Base-by-base conservation (phyloP, 164 flowering plant species). In the Stephania yunnanensis region DNA sequence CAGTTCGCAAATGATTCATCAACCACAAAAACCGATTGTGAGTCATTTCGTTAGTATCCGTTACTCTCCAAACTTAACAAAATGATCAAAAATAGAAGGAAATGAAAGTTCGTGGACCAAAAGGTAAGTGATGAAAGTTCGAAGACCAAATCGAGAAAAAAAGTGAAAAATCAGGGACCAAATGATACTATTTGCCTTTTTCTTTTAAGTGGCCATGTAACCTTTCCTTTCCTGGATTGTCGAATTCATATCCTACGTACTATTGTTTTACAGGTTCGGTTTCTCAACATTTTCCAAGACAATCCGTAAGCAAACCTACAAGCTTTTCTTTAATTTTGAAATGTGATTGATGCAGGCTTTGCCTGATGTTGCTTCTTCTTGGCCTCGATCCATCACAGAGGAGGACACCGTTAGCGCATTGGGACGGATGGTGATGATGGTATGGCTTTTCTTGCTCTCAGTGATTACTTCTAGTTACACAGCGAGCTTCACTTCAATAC, bases 401-500 rank as follows among this genome's bases (percentile, higher is more conserved):
- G 95, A 92, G 82, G 75, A 69, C 42, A 88, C 91, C 1, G 77
- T 88, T 69, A 92, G 94, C 80, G 66, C 87, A 11, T 87, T 91
- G 4, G 91, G 87, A 46, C 86, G 91, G 68, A 31, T 92, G 80
- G 94, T 92, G 46, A 85, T 92, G 88, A 85, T 90, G 76, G 85
- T 91, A 5, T 91, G 95, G 97, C 91, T 92, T 72, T 92, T 92
- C 81, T 74, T 90, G 22, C 75, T 91, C 76, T 76, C 90, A 92
- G 89, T 91, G 48, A 80, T 92, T 74, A 87, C 89, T 1, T 86
- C 94, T 31, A 90, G 94, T 80, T 92, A 91, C 80, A 92, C 95
- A 1, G 95, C 97, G 53, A 92, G 87, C 81, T 83, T 92, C 85
- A 89, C 94, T 78, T 92, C 97, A 30, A 87, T 92, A 77, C 93